Evolutionary conservation across 2,329 filamentous ascomycete genomes (phyloP).

Genomic region (Lojkania enalia): DNA sequence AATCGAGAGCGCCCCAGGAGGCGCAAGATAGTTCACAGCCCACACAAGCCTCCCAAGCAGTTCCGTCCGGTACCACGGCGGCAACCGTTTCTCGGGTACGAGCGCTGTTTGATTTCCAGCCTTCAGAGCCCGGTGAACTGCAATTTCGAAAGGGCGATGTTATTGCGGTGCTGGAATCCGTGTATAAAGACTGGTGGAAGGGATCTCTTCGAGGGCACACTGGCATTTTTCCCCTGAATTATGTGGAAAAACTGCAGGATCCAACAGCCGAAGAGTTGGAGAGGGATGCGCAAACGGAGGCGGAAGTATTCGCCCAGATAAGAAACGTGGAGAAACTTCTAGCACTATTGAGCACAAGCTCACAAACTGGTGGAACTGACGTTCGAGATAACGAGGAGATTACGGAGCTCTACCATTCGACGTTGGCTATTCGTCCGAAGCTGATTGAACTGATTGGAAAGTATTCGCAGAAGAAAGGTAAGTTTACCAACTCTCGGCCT

Average conservation of each 20-base stretch:
- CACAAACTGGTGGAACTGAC: slow-evolving; percentile 53
- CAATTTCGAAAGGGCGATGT: slow-evolving; percentile 97
- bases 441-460: slow-evolving; percentile 98
- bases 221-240: slow-evolving; percentile 97
- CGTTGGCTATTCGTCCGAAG: slow-evolving; percentile 91
- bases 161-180: slow-evolving; percentile 94
- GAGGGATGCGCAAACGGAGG: slow-evolving; percentile 93
- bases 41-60: slow-evolving; percentile 34
- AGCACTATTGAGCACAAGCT: slow-evolving; percentile 84
- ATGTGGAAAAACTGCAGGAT: slow-evolving; percentile 95
- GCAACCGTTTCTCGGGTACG: slow-evolving; percentile 94
- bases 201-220: slow-evolving; percentile 92
- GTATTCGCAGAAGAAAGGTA: slow-evolving; percentile 98
- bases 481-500: slow-evolving; percentile 11
- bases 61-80: slow-evolving; percentile 82
- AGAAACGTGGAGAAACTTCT: slow-evolving; percentile 81
- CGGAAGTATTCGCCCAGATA: slow-evolving; percentile 75
- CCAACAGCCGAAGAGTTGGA: slow-evolving; percentile 93
- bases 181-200: slow-evolving; percentile 99
- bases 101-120: slow-evolving; percentile 91
- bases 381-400: slow-evolving; percentile 98
- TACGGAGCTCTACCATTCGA: slow-evolving; percentile 86
- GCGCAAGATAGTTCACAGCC: slow-evolving; percentile 24
- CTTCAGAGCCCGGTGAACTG: slow-evolving; percentile 90
- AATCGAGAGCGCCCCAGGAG: slow-evolving; percentile 47